Evolutionary conservation across 208 protist genomes (phyloP).

Genomic region (Polymyxa betae): DNA sequence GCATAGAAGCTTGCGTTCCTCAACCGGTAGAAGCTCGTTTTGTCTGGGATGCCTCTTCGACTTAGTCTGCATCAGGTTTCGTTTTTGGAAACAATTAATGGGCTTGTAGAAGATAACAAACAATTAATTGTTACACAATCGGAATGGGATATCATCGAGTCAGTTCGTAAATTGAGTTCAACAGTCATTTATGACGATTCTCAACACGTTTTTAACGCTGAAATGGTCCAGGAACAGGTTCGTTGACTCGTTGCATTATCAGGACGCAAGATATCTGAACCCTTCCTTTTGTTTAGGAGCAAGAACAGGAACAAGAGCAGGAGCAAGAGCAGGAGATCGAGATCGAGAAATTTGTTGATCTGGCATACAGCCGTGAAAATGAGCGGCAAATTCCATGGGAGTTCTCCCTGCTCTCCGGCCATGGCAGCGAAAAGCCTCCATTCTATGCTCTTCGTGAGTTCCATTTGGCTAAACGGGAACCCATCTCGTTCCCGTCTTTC

Average conservation of each 20-base stretch:
- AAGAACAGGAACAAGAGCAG: constrained; percentile 70
- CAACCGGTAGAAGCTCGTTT: background rate
- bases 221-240: constrained; percentile 59
- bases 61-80: background rate
- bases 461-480: constrained; percentile 62
- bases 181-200: background rate
- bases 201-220: constrained; percentile 35
- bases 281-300: no score
- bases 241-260: no score
- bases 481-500: constrained; percentile 74
- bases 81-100: constrained; percentile 34
- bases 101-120: constrained; percentile 51
- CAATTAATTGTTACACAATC: background rate
- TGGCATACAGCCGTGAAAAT: constrained; percentile 68
- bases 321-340: constrained; percentile 76
- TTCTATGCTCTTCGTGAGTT: constrained; percentile 74
- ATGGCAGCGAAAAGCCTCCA: background rate
- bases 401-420: constrained; percentile 57
- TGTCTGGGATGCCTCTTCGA: background rate
- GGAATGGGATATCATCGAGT: background rate
- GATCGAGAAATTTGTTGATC: constrained; percentile 74
- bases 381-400: constrained; percentile 66
- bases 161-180: background rate
- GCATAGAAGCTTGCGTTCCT: constrained; percentile 52
- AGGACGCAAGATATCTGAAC: no score